Evolutionary conservation across 2,329 filamentous ascomycete species (phyloP), one percentile per base, ranked within the genome.

Genomic region (Trichophyton simii): DNA sequence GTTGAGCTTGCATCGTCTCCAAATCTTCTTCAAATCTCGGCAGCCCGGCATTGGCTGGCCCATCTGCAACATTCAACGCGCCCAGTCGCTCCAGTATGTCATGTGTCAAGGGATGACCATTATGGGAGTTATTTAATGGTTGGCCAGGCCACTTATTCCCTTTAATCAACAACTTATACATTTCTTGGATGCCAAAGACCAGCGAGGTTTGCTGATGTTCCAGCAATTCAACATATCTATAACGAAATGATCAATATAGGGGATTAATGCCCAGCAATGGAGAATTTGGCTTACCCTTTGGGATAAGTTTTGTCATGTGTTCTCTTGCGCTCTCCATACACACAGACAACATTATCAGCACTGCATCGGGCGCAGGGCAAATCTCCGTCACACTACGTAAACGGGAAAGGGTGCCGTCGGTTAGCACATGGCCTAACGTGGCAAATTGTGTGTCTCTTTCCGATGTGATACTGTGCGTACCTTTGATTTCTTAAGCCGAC

Each of bases 301-400:
- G 83, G 83, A 70, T 86, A 85, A 55, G 85, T 80, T 71, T 85
- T 86, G 72, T 86, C 83, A 67, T 85, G 82, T 5, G 81, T 80
- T 76, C 85, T 85, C 71, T 85, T 86, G 61, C 83, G 76, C 69
- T 86, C 83, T 36, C 83, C 83, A 72, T 85, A 86, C 3, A 84
- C 80, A 66, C 83, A 86, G 63, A 85, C 83, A 46, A 81, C 80
- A 70, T 86, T 85, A 71, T 86, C 83, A 63, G 81, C 78, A 68
- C 81, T 81, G 72, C 83, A 86, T 63, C 83, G 76, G 66, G 79
- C 79, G 74, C 83, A 86, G 18, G 83, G 83, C 66, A 76, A 81
- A 42, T 80, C 76, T 65, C 83, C 83, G 68, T 86, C 83, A 72
- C 83, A 86, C 80, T 81, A 59, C 28, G 28, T n/a, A 60, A 28